phyloP scores from a whole-genome alignment of 2,329 filamentous ascomycete genomes.

The Aspergillus persii region DNA sequence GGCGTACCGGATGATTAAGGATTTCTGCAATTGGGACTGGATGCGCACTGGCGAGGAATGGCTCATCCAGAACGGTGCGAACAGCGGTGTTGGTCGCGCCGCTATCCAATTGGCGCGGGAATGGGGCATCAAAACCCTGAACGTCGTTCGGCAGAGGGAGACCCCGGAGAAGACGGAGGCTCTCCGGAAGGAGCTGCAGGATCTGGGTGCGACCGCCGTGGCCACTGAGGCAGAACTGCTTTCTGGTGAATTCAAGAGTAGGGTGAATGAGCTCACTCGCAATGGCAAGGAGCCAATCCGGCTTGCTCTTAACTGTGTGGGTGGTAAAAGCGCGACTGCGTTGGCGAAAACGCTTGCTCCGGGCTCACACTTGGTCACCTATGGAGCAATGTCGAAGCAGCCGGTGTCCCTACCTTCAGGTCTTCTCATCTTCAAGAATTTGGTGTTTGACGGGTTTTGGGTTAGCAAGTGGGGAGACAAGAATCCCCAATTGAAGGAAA shows the following conservation, averaged over 20 bases:
- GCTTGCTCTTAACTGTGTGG: conserved; percentile 89
- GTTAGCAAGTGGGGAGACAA: conserved; percentile 82
- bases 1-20: conserved; percentile 86
- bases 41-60: conserved; percentile 69
- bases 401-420: conserved; percentile 78
- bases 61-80: conserved; percentile 97
- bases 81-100: conserved; percentile 85
- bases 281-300: conserved; percentile 69
- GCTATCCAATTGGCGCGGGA: conserved; percentile 82
- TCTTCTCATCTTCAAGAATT: conserved; percentile 88
- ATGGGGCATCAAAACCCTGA: conserved; percentile 90
- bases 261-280: conserved; percentile 66
- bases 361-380: conserved; percentile 78
- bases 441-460: conserved; percentile 92
- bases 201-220: conserved; percentile 62
- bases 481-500: conserved; percentile 69
- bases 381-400: conserved; percentile 91
- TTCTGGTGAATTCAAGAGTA: conserved; percentile 44
- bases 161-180: conserved; percentile 63
- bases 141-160: conserved; percentile 74
- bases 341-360: conserved; percentile 72
- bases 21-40: conserved; percentile 62
- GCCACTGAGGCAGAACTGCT: conserved; percentile 60
- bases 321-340: conserved; percentile 76
- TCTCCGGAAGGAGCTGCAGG: conserved; percentile 59